Evolutionary conservation across 768 basidiomycete species (phyloP).

Genomic region (Termitomyces sp.): DNA sequence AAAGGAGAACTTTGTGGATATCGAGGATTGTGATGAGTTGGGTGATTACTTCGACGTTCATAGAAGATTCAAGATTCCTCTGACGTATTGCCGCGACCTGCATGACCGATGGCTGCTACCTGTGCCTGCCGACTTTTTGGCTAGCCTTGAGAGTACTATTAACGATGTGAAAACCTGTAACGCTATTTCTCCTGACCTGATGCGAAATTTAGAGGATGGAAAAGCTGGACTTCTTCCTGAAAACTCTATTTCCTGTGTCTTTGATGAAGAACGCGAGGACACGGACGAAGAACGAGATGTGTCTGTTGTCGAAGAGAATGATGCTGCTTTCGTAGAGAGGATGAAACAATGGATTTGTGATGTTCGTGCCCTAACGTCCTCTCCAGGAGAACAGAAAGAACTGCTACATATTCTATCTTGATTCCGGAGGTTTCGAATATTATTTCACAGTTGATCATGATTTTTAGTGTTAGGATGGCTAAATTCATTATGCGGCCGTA

Average conservation of each 20-base stretch:
- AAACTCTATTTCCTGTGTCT: neutral
- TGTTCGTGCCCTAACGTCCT: neutral
- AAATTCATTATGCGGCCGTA: too few relatives aligned
- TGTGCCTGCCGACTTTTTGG: neutral
- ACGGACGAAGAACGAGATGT: neutral
- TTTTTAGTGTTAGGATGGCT: too few relatives aligned
- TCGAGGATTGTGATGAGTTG: neutral
- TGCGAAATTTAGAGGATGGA: neutral
- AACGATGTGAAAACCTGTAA: neutral
- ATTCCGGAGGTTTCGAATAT: too few relatives aligned
- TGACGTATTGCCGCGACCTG: neutral
- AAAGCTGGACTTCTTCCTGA: neutral
- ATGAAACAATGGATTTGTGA: neutral
- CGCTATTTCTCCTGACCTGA: neutral
- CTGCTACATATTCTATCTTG: too few relatives aligned
- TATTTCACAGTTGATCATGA: too few relatives aligned
- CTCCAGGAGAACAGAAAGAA: too few relatives aligned
- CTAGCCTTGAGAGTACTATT: neutral
- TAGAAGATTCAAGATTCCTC: neutral
- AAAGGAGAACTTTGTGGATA: neutral
- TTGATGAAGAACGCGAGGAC: neutral
- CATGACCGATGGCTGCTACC: neutral
- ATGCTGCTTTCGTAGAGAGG: neutral
- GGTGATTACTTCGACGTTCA: neutral
- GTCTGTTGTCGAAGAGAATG: neutral